Evolutionary conservation across 1,284 basidiomycete genomes (phyloP).

Genomic region (Ganoderma multipileum): DNA sequence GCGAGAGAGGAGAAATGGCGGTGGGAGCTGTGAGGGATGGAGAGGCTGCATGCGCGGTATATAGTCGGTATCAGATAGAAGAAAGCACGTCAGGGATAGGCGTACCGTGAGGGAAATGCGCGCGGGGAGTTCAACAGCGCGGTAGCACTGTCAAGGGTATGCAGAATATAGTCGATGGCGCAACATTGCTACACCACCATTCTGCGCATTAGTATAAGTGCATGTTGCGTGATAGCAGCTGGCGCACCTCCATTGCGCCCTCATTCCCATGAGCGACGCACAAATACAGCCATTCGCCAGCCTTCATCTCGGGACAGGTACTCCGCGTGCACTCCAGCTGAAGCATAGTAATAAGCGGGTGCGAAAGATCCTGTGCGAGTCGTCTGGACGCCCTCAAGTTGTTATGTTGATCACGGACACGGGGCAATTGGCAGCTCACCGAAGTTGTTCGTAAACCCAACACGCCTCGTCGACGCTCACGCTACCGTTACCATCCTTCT

Average conservation of each 20-base stretch:
- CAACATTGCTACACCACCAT: conserved; percentile 77
- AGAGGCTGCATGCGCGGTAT: conserved; percentile 56
- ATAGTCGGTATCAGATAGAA: not conserved
- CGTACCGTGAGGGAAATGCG: conserved; percentile 89
- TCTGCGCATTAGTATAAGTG: not conserved
- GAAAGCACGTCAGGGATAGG: conserved; percentile 2
- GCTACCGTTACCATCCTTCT: conserved; percentile 54
- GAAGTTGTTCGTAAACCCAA: conserved; percentile 95
- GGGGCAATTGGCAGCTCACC: conserved; percentile 58
- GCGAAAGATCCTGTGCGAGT: conserved; percentile 90
- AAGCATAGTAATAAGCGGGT: conserved; percentile 87
- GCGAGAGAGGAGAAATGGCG: conserved; percentile 90
- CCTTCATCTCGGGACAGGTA: conserved; percentile 96
- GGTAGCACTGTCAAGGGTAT: conserved; percentile 93
- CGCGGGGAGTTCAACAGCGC: conserved; percentile 92
- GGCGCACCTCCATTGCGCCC: conserved; percentile 72
- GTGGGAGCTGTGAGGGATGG: conserved; percentile 81
- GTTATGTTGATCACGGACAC: not conserved
- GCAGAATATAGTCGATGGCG: conserved; percentile 96
- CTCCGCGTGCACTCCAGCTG: conserved; percentile 85
- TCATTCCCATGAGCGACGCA: conserved; percentile 92
- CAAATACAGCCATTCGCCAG: conserved; percentile 95
- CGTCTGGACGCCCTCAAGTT: conserved; percentile 58
- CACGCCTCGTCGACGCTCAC: conserved; percentile 79
- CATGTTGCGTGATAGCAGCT: not conserved